Base-by-base conservation (phyloP, 495 filamentous ascomycete genomes). In the Endocarpon pusillum region DNA sequence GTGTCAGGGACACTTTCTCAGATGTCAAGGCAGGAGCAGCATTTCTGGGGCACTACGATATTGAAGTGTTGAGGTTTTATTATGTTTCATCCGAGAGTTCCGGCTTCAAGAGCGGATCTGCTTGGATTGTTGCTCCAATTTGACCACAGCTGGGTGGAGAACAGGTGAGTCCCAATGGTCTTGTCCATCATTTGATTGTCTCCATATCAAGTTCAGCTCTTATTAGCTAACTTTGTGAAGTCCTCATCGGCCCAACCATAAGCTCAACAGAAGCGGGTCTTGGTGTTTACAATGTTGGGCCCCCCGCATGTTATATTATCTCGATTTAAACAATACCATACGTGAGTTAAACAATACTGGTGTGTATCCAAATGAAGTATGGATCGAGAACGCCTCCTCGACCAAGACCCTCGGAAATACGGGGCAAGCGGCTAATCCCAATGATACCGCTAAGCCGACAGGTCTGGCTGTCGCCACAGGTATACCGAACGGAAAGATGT, bases 271-370 rank as follows among this genome's bases (percentile, higher is more conserved):
- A 30, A 4, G 27, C 12, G 3, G 27, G 27, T 3, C 14, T 30
- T 11, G 14, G 6, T 11, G 27, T 30, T 17, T 12, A 12, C 12
- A 30, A 30, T 11, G 27, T 30, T 4, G 27, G 27, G 12, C 27
- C 18, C 27, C 27, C 18, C 27, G 27, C 14, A 30, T 30, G 27
- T 6, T 30, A 12, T 30, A 30, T 30, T 30, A 30, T 30, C 27
- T 30, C 4, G 27, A 30, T 17, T 6, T 6, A 3, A 17, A 30
- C 27, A 17, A 17, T 6, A 3, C 27, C 6, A 30, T 30, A 12
- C 27, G 27, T 11, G 27, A 30, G 11, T 11, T 30, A 3, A 30
- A 30, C 27, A 30, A 30, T 11, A 15, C 27, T 12, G 6, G 14
- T 17, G 12, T 15, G 18, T 30, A 30, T 11, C 27, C 27, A 12